These are phyloP conservation scores for Alternaria sp. DNA, from an alignment of 2,329 filamentous ascomycete genomes.

Conservation along the genomic window DNA sequence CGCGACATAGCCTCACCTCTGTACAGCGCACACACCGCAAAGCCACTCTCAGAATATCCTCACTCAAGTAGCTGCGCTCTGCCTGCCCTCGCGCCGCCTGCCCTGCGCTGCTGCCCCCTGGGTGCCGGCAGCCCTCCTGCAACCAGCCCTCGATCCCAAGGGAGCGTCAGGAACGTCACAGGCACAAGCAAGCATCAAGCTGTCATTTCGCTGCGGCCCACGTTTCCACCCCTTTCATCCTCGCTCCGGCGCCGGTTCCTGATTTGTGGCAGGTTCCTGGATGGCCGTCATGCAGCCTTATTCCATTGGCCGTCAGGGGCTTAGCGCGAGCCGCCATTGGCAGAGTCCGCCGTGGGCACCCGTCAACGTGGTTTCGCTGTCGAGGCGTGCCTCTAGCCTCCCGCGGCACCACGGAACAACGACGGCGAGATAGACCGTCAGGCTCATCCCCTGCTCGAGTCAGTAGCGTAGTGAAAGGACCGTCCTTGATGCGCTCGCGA, in stretches of 20 bases:
- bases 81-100: constrained; percentile 3
- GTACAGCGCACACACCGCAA: constrained; percentile 12
- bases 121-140: background rate
- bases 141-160: constrained; percentile 1
- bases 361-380: constrained; percentile 38
- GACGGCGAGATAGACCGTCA: constrained; percentile 28
- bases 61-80: background rate
- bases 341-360: constrained; percentile 22
- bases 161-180: constrained; percentile 13
- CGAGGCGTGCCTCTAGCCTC: constrained; percentile 38
- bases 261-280: constrained; percentile 41
- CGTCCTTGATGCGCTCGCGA: constrained; percentile 23
- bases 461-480: constrained; percentile 18
- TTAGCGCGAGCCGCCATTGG: constrained; percentile 26
- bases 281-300: constrained; percentile 39
- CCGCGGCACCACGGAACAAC: constrained; percentile 37
- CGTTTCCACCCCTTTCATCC: constrained; percentile 24
- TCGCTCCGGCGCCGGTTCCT: constrained; percentile 28
- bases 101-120: background rate
- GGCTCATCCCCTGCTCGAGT: constrained; percentile 25
- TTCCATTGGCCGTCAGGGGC: constrained; percentile 25
- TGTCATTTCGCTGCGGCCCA: constrained; percentile 24
- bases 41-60: constrained; percentile 2
- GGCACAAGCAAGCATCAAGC: constrained; percentile 23
- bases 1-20: constrained; percentile 13